Conservation (phyloP, 495 filamentous ascomycete species). For the Aspergillus diversus region DNA sequence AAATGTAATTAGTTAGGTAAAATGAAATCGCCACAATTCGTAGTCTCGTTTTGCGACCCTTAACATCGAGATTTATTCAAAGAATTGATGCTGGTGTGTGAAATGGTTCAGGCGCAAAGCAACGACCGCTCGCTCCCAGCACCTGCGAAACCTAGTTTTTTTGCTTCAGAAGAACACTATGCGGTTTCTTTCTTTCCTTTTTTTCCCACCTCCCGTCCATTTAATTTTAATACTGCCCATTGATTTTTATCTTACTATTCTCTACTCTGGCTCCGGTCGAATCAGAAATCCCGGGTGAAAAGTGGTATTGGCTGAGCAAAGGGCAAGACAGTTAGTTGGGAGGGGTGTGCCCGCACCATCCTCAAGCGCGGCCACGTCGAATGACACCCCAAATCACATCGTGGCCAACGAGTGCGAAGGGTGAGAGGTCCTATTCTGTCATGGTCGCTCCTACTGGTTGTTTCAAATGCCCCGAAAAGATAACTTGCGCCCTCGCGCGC, state of each 20-base stretch:
- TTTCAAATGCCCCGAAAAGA: conserved; percentile 7
- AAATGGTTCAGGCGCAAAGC: conserved; percentile 18
- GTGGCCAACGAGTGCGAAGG: conserved; percentile 23
- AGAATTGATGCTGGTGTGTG: conserved; percentile 10
- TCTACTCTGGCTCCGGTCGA: not conserved
- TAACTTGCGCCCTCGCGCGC: conserved; percentile 11
- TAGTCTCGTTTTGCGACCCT: not conserved
- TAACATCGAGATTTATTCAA: not conserved
- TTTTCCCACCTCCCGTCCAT: not conserved
- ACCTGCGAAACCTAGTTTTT: conserved; percentile 7
- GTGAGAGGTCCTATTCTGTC: not conserved
- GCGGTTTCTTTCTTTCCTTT: not conserved
- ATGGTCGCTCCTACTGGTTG: conserved; percentile 16
- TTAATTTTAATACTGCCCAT: conserved; percentile 7
- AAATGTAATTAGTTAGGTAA: not conserved
- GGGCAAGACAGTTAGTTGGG: conserved; percentile 14
- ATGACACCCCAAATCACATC: conserved; percentile 27
- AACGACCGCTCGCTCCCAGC: conserved; percentile 14
- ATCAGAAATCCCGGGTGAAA: not conserved
- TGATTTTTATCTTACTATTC: not conserved
- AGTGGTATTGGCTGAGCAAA: conserved; percentile 1
- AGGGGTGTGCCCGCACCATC: conserved; percentile 27
- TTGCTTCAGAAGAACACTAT: not conserved
- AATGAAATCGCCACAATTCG: conserved; percentile 8
- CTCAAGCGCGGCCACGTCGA: conserved; percentile 38